Evolutionary conservation across 805 yeast species (phyloP).

Genomic region (Candida andamanensis): DNA sequence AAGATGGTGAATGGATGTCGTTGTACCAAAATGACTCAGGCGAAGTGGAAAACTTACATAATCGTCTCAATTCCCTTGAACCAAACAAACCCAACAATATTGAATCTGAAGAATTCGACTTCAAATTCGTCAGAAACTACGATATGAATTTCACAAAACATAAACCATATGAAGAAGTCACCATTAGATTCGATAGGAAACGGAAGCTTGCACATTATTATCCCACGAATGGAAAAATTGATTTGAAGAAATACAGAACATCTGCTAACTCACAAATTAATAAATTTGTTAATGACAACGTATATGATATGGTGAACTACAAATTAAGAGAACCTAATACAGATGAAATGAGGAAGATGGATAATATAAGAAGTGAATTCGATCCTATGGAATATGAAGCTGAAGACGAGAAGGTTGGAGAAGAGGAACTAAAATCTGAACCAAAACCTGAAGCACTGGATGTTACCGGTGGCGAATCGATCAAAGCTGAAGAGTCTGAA

Average conservation of each 20-base stretch:
- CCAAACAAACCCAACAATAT: constrained; percentile 38
- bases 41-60: constrained; percentile 19
- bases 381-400: constrained; percentile 78
- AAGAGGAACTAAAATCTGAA: constrained; percentile 25
- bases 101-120: constrained; percentile 41
- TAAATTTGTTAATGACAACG: constrained; percentile 50
- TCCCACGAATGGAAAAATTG: constrained; percentile 73
- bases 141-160: constrained; percentile 58
- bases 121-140: constrained; percentile 72
- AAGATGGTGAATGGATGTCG: constrained; percentile 76
- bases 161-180: constrained; percentile 57
- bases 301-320: constrained; percentile 58
- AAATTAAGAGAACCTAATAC: constrained; percentile 69
- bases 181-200: constrained; percentile 52
- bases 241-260: constrained; percentile 80
- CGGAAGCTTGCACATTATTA: constrained; percentile 62
- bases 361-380: constrained; percentile 58
- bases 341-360: constrained; percentile 62
- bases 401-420: constrained; percentile 49
- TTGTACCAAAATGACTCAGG: constrained; percentile 28
- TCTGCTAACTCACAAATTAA: constrained; percentile 50
- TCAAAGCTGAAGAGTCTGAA: too few species aligned
- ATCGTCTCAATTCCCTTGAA: constrained; percentile 32
- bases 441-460: neutral
- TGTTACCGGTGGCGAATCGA: too few species aligned